Percentiles rank a stretch among this genome's conserved stretches.
Evolutionary conservation across 1,139 yeast species (phyloP).

Genomic region (Groenewaldozyma auringiensis): DNA sequence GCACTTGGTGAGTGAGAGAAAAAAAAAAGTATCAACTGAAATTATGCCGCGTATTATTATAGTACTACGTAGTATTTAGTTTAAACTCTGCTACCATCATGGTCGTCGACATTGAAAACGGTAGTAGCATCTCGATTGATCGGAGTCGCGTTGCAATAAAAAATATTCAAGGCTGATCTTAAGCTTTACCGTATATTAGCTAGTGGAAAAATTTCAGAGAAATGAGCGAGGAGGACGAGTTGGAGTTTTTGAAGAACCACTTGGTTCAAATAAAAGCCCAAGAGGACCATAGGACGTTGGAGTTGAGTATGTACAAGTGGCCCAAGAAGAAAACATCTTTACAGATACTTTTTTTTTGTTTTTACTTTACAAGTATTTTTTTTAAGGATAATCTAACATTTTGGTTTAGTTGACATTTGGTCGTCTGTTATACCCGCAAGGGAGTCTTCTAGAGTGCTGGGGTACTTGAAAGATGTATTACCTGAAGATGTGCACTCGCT

Average conservation of each 20-base stretch:
- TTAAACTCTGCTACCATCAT: too few species aligned
- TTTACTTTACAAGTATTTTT: too few species aligned
- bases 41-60: too few species aligned
- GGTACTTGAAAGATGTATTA: constrained; percentile 4
- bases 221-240: not conserved
- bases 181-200: too few species aligned
- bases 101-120: too few species aligned
- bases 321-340: constrained; percentile 3
- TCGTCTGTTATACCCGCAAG: constrained; percentile 41
- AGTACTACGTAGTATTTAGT: too few species aligned
- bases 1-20: too few species aligned
- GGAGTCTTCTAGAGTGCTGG: constrained; percentile 26
- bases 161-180: too few species aligned
- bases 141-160: too few species aligned
- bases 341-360: not conserved
- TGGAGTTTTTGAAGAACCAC: not conserved
- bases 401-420: constrained; percentile 45
- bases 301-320: constrained; percentile 27
- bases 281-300: constrained; percentile 29
- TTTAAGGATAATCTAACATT: not conserved
- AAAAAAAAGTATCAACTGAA: too few species aligned
- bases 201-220: not conserved
- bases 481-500: constrained; percentile 29
- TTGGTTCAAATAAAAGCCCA: constrained; percentile 22
- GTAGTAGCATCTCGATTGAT: too few species aligned